Conservation (phyloP, 1,284 basidiomycete species). For the Apiotrichum gamsii region DNA sequence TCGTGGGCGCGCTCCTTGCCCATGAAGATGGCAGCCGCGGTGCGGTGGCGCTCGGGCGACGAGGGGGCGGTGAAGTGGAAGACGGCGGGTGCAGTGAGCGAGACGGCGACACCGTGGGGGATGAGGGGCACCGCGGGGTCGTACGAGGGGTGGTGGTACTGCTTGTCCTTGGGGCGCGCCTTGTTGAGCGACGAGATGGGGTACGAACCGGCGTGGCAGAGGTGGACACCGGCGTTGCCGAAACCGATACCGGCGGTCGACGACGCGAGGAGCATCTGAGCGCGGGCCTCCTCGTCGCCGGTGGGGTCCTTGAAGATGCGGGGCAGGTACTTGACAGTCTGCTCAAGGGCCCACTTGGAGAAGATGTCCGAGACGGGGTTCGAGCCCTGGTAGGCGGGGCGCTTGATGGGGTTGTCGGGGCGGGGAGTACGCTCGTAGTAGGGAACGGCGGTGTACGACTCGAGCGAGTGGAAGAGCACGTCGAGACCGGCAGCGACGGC, state of each 20-base stretch:
- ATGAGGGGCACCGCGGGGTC: slow-evolving; percentile 77
- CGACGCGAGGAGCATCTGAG: slow-evolving; percentile 68
- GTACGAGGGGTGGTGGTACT: slow-evolving; percentile 66
- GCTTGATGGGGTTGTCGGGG: slow-evolving; percentile 78
- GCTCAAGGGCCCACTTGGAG: slow-evolving; percentile 86
- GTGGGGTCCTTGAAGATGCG: slow-evolving; percentile 70
- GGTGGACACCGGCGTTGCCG: slow-evolving; percentile 85
- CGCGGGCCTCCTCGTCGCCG: slow-evolving; percentile 72
- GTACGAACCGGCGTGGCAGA: slow-evolving; percentile 54
- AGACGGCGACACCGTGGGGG: slow-evolving; percentile 83
- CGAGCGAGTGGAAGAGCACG: slow-evolving; percentile 88
- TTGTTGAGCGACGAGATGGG: slow-evolving; percentile 89
- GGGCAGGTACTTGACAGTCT: slow-evolving; percentile 85
- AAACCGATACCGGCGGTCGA: slow-evolving; percentile 88
- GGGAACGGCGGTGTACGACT: slow-evolving; percentile 54
- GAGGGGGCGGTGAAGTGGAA: slow-evolving; percentile 92
- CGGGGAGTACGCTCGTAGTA: slow-evolving; percentile 84
- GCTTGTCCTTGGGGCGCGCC: slow-evolving; percentile 78
- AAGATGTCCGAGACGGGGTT: slow-evolving; percentile 97
- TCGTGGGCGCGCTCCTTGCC: slow-evolving; percentile 61
- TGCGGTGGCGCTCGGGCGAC: slow-evolving; percentile 80
- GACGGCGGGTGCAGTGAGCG: slow-evolving; percentile 79
- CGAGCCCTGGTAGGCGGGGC: slow-evolving; percentile 84
- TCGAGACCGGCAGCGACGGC: slow-evolving; percentile 89
- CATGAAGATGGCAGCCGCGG: slow-evolving; percentile 78